A percentile compares a stretch with the other conserved stretches of the same genome.
These are phyloP conservation scores for Botrytis fragariae DNA, from an alignment of 2,329 filamentous ascomycete genomes.

Conservation along the genomic window DNA sequence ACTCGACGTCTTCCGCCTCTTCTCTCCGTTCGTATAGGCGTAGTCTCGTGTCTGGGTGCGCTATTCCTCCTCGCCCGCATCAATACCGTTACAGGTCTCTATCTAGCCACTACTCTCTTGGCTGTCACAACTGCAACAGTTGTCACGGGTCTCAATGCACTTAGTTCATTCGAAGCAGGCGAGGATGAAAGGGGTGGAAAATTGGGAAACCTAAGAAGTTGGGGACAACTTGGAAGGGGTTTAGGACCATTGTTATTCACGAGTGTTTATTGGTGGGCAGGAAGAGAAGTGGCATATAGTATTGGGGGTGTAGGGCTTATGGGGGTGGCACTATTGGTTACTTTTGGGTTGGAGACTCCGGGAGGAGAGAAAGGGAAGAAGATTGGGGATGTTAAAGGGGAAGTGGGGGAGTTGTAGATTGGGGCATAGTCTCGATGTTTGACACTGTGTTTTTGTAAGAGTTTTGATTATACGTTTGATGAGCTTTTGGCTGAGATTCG, in stretches of 20 bases:
- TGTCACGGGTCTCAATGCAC: conserved; percentile 86
- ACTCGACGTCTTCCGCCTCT: conserved; percentile 82
- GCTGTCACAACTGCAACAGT: conserved; percentile 92
- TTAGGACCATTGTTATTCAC: conserved; percentile 89
- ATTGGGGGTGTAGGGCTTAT: conserved; percentile 79
- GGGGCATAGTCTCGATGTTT: background rate
- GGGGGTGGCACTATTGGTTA: conserved; percentile 67
- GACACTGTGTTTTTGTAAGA: background rate
- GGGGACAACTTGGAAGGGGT: conserved; percentile 84
- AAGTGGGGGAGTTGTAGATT: conserved; percentile 24
- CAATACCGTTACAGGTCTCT: conserved; percentile 66
- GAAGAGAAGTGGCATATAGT: conserved; percentile 78
- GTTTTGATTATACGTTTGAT: background rate
- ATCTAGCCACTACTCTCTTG: conserved; percentile 76
- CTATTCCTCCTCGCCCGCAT: conserved; percentile 78
- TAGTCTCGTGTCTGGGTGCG: conserved; percentile 71
- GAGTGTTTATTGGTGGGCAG: conserved; percentile 97
- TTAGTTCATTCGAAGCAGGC: conserved; percentile 85
- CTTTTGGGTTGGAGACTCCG: conserved; percentile 61
- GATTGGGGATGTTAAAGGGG: conserved; percentile 28
- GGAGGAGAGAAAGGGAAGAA: conserved; percentile 32
- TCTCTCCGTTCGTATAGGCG: conserved; percentile 73
- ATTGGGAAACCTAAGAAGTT: conserved; percentile 75
- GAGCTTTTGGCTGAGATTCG: background rate
- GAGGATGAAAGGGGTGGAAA: conserved; percentile 81